phyloP scores from a whole-genome alignment of 164 flowering plant species.

The Pachysandra terminalis region DNA sequence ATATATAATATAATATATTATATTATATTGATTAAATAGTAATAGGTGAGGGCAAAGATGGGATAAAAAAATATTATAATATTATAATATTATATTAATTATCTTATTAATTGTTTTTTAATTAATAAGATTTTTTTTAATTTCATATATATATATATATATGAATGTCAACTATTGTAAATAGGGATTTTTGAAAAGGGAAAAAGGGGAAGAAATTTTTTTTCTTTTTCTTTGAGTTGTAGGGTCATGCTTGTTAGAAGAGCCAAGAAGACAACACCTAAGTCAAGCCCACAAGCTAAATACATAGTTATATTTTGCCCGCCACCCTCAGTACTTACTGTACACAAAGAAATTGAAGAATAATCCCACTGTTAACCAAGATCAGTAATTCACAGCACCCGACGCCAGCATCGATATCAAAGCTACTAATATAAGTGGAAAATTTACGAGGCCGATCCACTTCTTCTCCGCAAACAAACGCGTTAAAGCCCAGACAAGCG shows the following conservation, averaged over 20 bases:
- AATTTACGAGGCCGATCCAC: constrained; percentile 12
- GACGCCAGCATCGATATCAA: constrained; percentile 4
- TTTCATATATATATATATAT: too few relatives aligned
- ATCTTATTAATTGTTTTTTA: too few relatives aligned
- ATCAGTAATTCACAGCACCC: neutral
- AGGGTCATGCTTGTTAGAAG: neutral
- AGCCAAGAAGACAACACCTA: constrained; percentile 7
- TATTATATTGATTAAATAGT: too few relatives aligned
- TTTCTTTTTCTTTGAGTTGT: neutral
- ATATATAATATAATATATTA: too few relatives aligned
- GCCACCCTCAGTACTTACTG: neutral
- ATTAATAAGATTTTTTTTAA: too few relatives aligned
- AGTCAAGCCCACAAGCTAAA: constrained; percentile 5
- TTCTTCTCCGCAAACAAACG: constrained; percentile 1
- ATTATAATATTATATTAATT: too few relatives aligned
- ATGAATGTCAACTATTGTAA: too few relatives aligned
- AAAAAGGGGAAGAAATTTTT: too few relatives aligned
- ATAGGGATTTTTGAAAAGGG: too few relatives aligned
- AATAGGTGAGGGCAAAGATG: too few relatives aligned
- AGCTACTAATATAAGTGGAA: constrained; percentile 2
- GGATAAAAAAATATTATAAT: too few relatives aligned
- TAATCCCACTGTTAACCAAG: neutral
- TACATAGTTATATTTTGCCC: constrained; percentile 9
- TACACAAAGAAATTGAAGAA: constrained; percentile 6
- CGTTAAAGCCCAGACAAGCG: neutral